Percentiles rank a stretch among this genome's conserved stretches.
These are phyloP conservation scores for Populus simonii DNA, from an alignment of 345 rosid species.

Conservation along the genomic window DNA sequence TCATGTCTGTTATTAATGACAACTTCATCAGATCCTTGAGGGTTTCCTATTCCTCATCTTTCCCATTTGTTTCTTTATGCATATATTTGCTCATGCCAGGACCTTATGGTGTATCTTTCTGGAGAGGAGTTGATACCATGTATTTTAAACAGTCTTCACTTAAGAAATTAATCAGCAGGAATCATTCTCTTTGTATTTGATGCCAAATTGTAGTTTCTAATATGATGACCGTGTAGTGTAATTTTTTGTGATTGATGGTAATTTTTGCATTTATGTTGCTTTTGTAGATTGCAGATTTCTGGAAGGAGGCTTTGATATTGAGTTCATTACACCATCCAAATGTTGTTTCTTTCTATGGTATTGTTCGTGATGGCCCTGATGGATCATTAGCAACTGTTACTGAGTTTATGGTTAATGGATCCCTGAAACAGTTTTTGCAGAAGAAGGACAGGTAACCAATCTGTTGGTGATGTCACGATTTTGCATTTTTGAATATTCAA, in stretches of 20 bases:
- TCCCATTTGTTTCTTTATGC: neutral
- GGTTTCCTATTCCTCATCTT: neutral
- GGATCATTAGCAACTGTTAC: slow-evolving; percentile 95
- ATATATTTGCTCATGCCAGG: neutral
- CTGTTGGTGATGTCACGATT: slow-evolving; percentile 12
- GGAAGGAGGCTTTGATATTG: slow-evolving; percentile 94
- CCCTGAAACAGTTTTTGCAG: slow-evolving; percentile 93
- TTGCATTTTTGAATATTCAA: slow-evolving; percentile 11
- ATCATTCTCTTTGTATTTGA: neutral
- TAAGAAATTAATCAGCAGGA: neutral
- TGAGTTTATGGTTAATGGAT: slow-evolving; percentile 98
- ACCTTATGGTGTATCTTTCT: neutral
- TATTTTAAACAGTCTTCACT: neutral
- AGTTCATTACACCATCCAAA: slow-evolving; percentile 99
- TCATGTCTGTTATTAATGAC: neutral
- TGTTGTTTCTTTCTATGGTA: slow-evolving; percentile 96
- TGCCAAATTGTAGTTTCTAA: neutral
- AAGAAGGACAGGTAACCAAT: slow-evolving; percentile 84
- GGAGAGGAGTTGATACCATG: neutral
- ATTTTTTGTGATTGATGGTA: slow-evolving; percentile 4
- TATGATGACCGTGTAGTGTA: slow-evolving; percentile 8
- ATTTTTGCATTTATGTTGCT: slow-evolving; percentile 20
- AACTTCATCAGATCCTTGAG: neutral
- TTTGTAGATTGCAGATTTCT: slow-evolving; percentile 88
- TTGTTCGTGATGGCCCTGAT: slow-evolving; percentile 98